Evolutionary conservation across 345 rosid genomes (phyloP).

Genomic region (thale cress (Arabidopsis thaliana)): TAIR10.1 NC_003076.8:4555501-4556000

Average conservation of each 20-base stretch:
- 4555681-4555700: neutral
- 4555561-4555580: neutral
- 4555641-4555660: neutral
- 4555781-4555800: neutral
- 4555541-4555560: neutral
- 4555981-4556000: neutral
- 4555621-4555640: neutral
- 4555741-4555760: neutral
- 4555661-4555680: neutral
- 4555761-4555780: constrained; percentile 15
- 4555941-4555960: neutral
- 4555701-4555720: constrained; percentile 9
- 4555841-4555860: constrained; percentile 14
- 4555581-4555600: neutral
- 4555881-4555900: neutral
- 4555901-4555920: constrained; percentile 5
- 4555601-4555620: neutral
- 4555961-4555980: neutral
- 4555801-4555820: neutral
- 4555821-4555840: constrained; percentile 4
- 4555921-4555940: neutral
- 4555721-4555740: neutral
- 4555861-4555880: neutral
- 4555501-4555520: neutral
- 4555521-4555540: neutral